Evolutionary conservation across 306 rosid genomes (phyloP).

Genomic region (Albizia julibrissin): DNA sequence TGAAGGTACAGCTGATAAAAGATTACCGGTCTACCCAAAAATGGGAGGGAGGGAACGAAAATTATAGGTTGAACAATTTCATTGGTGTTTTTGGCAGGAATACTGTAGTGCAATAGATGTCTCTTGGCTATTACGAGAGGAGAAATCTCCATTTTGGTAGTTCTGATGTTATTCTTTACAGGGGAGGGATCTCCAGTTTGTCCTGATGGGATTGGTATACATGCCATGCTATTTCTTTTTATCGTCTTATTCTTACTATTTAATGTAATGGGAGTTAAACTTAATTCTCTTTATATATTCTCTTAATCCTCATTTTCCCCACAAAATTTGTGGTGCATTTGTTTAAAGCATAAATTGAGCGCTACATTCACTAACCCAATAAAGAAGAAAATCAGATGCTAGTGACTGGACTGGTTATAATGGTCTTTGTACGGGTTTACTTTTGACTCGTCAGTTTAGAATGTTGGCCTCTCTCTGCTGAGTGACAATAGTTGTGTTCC

Average conservation of each 20-base stretch:
- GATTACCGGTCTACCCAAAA: slow-evolving; percentile 36
- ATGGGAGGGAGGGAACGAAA: slow-evolving; percentile 35
- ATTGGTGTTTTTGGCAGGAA: slow-evolving; percentile 48
- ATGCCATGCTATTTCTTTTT: slow-evolving; percentile 37
- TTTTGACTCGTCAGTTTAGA: not conserved
- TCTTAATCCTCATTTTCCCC: slow-evolving; percentile 20
- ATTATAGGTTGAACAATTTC: slow-evolving; percentile 29
- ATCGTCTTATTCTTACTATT: slow-evolving; percentile 5
- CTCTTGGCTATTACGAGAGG: slow-evolving; percentile 44
- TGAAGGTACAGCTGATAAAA: slow-evolving; percentile 44
- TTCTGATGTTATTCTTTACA: slow-evolving; percentile 60
- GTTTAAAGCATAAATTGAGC: not conserved
- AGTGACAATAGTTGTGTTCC: not conserved
- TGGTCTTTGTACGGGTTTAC: not conserved
- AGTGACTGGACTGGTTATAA: not conserved
- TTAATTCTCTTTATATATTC: slow-evolving; percentile 32
- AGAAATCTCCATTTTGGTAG: slow-evolving; percentile 61
- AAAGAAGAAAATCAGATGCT: not conserved
- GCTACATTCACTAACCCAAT: not conserved
- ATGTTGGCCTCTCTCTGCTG: not conserved
- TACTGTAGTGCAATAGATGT: slow-evolving; percentile 48
- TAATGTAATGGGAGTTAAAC: slow-evolving; percentile 40
- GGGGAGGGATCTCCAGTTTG: slow-evolving; percentile 45
- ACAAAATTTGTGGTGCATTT: not conserved
- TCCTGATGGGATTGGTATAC: slow-evolving; percentile 43